Evolutionary conservation across 1,284 basidiomycete genomes (phyloP).

Genomic region (Ceratobasidium sp.): DNA sequence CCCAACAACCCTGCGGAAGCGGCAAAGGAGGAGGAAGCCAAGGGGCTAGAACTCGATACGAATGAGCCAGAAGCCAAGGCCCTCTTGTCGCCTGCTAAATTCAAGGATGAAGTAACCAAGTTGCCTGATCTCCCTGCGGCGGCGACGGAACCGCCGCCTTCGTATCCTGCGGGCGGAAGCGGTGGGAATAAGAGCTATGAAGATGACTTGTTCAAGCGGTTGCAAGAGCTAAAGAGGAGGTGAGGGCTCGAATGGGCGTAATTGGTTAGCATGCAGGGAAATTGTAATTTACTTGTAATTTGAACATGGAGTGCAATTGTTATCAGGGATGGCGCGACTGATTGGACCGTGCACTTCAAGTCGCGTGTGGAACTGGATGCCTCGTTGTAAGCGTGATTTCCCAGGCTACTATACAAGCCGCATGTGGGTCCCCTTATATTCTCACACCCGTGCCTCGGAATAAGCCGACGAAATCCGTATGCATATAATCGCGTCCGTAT

Average conservation of each 20-base stretch:
- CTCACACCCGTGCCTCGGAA: no score
- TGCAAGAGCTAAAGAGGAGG: slow-evolving; percentile 29
- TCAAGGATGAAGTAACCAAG: slow-evolving; percentile 14
- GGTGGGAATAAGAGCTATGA: slow-evolving; percentile 2
- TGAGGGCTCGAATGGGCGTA: neutral
- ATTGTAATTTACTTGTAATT: slow-evolving; percentile 3
- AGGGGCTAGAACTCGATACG: neutral
- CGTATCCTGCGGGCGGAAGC: neutral
- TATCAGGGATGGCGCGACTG: neutral
- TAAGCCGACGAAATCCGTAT: neutral
- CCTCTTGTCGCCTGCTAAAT: slow-evolving; percentile 21
- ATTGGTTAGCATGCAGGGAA: neutral
- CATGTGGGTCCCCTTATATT: no score
- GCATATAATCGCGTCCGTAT: neutral
- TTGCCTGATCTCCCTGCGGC: slow-evolving; percentile 20
- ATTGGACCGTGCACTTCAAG: neutral
- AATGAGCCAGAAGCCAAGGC: slow-evolving; percentile 12
- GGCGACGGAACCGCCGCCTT: slow-evolving; percentile 13
- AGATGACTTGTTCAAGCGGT: slow-evolving; percentile 23
- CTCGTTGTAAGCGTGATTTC: slow-evolving; percentile 1
- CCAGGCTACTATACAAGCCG: neutral
- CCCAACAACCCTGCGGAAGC: neutral
- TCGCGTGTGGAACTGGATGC: neutral
- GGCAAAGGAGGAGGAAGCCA: neutral
- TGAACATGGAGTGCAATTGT: neutral